Base-by-base conservation (phyloP, 768 basidiomycete species). In the Cystofilobasidium bisporidii region DNA sequence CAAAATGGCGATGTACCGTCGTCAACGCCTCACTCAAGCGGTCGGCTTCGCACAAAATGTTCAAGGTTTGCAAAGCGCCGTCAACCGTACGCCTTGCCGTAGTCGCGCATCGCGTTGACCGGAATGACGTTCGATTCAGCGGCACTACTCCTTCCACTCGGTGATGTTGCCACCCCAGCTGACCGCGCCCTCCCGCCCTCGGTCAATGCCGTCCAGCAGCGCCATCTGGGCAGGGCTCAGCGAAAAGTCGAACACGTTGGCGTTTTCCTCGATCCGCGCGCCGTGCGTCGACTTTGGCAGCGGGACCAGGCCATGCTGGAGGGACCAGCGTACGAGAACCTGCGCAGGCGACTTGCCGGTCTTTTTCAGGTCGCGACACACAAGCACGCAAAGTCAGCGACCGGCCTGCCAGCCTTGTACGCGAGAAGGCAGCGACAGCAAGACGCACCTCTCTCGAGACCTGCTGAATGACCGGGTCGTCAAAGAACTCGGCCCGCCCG, bases 261-360 rank as follows among this genome's bases (percentile, higher is more conserved):
- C 60, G 20, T 61, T 61, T 14, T 41, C n/a, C 4, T 11, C 30
- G 60, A 61, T 47, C 36, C 91, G 84, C 20, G 77, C 77, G 0
- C 85, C 82, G 2, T 83, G 87, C 36, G 82, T 82, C 55, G 87
- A 88, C 77, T 93, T 93, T 1, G 90, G 88, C 12, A 97, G 82
- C 0, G 89, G 88, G 0, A 89, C 81, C 71, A 83, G 84, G 76
- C 78, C 80, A 58, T 75, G 74, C 63, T 82, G 81, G 28, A 82
- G 72, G 36, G 74, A 76, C 81, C 80, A 82, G 32, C 81, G 73
- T 61, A 81, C 76, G 59, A 81, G 71, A 22, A 82, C 74, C 55
- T 81, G 81, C 0, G 80, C 78, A 47, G 75, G 73, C 9, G 73
- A 72, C 70, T 78, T 80, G 24, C 64, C 40, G 69, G 47, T 48